These are phyloP conservation scores for Sclerotinia subarctica DNA, from an alignment of 2,329 filamentous ascomycete genomes.

Conservation along the genomic window DNA sequence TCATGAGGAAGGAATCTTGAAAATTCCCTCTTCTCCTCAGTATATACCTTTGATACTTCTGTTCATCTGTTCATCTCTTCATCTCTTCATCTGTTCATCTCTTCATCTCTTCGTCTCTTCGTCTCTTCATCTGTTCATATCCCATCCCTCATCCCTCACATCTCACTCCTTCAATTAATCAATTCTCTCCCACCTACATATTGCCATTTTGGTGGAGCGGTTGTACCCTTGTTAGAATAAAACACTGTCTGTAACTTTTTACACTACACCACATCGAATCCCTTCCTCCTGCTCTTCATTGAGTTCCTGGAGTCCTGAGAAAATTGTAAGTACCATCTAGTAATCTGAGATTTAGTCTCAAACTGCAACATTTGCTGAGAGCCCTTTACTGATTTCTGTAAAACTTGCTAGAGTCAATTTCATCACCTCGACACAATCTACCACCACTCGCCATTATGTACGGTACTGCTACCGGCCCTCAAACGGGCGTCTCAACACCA, in stretches of 20 bases:
- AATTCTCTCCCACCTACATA: conserved; percentile 18
- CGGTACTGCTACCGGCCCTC: conserved; percentile 75
- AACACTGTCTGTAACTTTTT: conserved; percentile 19
- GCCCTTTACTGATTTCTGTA: neutral
- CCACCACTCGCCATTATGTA: conserved; percentile 65
- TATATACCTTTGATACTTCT: no score
- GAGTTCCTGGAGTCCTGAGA: conserved; percentile 37
- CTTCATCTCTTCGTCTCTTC: no score
- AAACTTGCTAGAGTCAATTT: conserved; percentile 21
- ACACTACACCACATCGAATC: conserved; percentile 10
- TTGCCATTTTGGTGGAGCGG: conserved; percentile 21
- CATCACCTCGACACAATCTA: conserved; percentile 8
- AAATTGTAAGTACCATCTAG: conserved; percentile 26
- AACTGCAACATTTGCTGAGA: no score
- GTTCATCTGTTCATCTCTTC: neutral
- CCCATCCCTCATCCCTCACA: neutral
- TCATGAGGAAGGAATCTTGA: neutral
- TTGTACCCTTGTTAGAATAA: conserved; percentile 17
- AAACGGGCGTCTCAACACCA: conserved; percentile 96
- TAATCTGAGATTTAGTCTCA: neutral
- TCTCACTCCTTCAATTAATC: neutral
- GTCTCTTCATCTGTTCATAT: no score
- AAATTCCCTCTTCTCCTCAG: neutral
- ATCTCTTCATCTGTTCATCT: neutral
- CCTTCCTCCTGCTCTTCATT: conserved; percentile 40